Conservation (phyloP, 306 rosid genomes). For the Prunus davidiana region DNA sequence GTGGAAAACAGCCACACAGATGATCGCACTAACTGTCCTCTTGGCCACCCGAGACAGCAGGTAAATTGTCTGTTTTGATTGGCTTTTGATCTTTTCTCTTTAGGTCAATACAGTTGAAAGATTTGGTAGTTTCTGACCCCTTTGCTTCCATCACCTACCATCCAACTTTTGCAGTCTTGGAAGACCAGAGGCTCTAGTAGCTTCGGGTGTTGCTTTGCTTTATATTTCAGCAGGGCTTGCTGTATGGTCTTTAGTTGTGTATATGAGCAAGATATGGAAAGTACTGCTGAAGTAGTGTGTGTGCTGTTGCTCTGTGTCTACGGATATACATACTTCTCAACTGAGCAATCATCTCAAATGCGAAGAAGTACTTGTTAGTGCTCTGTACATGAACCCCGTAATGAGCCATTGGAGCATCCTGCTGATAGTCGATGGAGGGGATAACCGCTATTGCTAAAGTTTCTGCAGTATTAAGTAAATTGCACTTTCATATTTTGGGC, state of each 20-base stretch:
- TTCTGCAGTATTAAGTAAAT: background rate
- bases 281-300: conserved; percentile 61
- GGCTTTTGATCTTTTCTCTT: conserved; percentile 16
- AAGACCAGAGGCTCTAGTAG: conserved; percentile 58
- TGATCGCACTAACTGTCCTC: conserved; percentile 83
- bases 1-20: conserved; percentile 99
- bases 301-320: conserved; percentile 12
- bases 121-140: conserved; percentile 23
- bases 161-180: conserved; percentile 56
- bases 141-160: background rate
- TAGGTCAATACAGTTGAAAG: conserved; percentile 3
- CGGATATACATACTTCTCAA: conserved; percentile 13
- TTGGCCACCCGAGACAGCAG: conserved; percentile 89
- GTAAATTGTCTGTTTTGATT: conserved; percentile 27
- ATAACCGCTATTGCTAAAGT: conserved; percentile 5
- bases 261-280: conserved; percentile 82
- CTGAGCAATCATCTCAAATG: conserved; percentile 5
- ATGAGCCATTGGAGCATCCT: conserved; percentile 23
- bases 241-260: conserved; percentile 82
- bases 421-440: conserved; percentile 18
- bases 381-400: conserved; percentile 16
- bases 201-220: conserved; percentile 76
- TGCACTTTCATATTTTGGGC: conserved; percentile 1
- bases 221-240: conserved; percentile 97
- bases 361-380: background rate